Evolutionary conservation across 192 early-diverging fungal species (phyloP).

Genomic region (Umbelopsis vinacea): DNA sequence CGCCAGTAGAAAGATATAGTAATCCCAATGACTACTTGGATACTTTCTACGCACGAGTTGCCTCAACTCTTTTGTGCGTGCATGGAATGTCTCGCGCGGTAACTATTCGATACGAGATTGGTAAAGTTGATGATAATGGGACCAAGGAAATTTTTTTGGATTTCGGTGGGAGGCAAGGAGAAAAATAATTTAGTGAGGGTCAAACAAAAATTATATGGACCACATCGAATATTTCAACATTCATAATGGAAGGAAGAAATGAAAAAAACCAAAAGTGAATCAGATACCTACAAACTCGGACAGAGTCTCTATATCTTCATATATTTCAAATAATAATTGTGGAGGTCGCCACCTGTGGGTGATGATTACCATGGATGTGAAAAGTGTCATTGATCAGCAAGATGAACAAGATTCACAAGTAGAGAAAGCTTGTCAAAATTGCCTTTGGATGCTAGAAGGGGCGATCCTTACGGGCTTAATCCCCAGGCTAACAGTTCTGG

Average conservation of each 20-base stretch:
- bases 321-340: not conserved
- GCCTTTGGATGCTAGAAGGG: not conserved
- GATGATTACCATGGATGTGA: slow-evolving; percentile 12
- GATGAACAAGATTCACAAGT: not conserved
- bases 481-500: not conserved
- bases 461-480: not conserved
- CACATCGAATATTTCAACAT: not conserved
- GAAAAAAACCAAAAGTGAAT: not conserved
- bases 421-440: not conserved
- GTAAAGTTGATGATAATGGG: not conserved
- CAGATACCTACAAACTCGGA: slow-evolving; percentile 11
- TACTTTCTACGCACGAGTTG: not conserved
- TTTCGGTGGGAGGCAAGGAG: too few species aligned
- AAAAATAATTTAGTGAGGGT: too few species aligned
- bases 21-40: slow-evolving; percentile 23
- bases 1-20: slow-evolving; percentile 18
- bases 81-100: slow-evolving; percentile 16
- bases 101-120: not conserved
- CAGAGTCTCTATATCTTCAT: not conserved
- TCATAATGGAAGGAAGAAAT: not conserved
- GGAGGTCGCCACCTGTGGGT: slow-evolving; percentile 16
- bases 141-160: too few species aligned
- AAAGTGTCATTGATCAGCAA: not conserved
- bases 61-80: slow-evolving; percentile 13
- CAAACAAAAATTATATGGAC: not conserved